Percentiles rank a stretch among this genome's conserved stretches.
Evolutionary conservation across 2,329 filamentous ascomycete genomes (phyloP).

Genomic region (Mycogone perniciosa): DNA sequence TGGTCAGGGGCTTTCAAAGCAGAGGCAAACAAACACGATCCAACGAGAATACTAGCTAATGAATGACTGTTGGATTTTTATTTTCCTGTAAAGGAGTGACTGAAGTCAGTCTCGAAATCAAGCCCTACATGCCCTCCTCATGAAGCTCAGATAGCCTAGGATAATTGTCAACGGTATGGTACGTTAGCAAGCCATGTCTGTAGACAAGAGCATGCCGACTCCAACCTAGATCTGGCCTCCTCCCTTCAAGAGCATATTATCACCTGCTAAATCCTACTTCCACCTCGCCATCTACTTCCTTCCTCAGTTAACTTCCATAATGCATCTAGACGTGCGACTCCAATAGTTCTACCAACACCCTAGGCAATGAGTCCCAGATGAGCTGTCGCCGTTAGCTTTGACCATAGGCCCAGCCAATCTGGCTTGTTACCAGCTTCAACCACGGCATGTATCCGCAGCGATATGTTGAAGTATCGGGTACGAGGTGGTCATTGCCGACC

Average conservation of each 20-base stretch:
- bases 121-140: background rate
- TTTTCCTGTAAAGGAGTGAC: slow-evolving; percentile 21
- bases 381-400: slow-evolving; percentile 1
- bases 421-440: slow-evolving; percentile 1
- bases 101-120: slow-evolving; percentile 18
- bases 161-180: background rate
- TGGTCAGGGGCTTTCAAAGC: too few species aligned
- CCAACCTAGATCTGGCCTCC: background rate
- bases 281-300: background rate
- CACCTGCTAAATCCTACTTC: background rate
- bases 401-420: slow-evolving; percentile 2
- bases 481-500: background rate
- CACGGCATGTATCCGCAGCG: slow-evolving; percentile 3
- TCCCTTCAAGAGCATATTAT: background rate
- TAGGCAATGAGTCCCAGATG: background rate
- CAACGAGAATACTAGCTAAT: slow-evolving; percentile 11
- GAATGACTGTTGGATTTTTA: slow-evolving; percentile 20
- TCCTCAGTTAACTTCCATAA: background rate
- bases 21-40: too few species aligned
- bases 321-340: background rate
- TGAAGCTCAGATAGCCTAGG: background rate
- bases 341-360: background rate
- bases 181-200: too few species aligned
- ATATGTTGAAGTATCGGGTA: slow-evolving; percentile 2
- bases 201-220: too few species aligned